Conservation (phyloP, 2,329 filamentous ascomycete species). For the Lanzia echinophila region DNA sequence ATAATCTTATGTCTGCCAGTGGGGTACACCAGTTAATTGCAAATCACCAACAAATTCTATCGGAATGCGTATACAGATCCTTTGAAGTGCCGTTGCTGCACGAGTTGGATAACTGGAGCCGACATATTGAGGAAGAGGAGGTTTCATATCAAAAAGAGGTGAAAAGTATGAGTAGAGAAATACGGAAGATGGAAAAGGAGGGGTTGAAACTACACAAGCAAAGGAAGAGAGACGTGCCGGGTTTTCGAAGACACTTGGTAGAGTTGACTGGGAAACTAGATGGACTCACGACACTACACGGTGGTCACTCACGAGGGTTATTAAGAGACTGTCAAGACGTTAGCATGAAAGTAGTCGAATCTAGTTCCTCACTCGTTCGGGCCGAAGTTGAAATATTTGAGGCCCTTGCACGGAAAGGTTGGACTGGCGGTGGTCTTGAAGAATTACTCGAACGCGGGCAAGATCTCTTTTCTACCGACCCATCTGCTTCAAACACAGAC, state of each 20-base stretch:
- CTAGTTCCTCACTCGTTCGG: constrained; percentile 57
- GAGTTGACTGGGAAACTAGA: constrained; percentile 56
- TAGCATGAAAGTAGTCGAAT: constrained; percentile 55
- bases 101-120: constrained; percentile 60
- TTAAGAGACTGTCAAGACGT: constrained; percentile 60
- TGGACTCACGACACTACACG: constrained; percentile 54
- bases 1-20: constrained; percentile 54
- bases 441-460: constrained; percentile 57
- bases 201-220: constrained; percentile 54
- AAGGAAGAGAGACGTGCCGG: constrained; percentile 53
- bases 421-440: constrained; percentile 60
- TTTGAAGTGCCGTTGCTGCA: constrained; percentile 65
- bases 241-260: constrained; percentile 57
- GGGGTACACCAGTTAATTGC: constrained; percentile 62
- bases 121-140: constrained; percentile 58
- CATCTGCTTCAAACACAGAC: constrained; percentile 30
- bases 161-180: constrained; percentile 50
- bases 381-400: constrained; percentile 67
- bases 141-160: constrained; percentile 51
- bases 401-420: constrained; percentile 58
- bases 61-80: constrained; percentile 59
- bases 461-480: constrained; percentile 50
- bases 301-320: constrained; percentile 51
- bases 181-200: constrained; percentile 58
- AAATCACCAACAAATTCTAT: constrained; percentile 64